Evolutionary conservation across 495 filamentous ascomycete species (phyloP).

Genomic region (Trichoderma erinaceum): DNA sequence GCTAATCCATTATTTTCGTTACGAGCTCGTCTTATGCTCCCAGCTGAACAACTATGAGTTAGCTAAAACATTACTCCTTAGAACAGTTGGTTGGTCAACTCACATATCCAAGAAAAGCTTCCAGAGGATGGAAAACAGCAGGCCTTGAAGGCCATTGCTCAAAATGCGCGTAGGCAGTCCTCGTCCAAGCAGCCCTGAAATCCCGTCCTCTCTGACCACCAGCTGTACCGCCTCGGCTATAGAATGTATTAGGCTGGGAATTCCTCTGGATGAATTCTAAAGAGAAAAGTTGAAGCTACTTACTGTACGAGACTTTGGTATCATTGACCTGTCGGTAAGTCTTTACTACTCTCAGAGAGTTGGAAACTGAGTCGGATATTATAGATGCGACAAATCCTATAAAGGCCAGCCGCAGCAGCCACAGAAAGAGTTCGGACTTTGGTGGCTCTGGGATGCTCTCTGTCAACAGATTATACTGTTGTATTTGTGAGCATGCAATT

Average conservation of each 20-base stretch:
- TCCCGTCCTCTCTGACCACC: slow-evolving; percentile 27
- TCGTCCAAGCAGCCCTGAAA: slow-evolving; percentile 27
- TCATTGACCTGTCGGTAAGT: slow-evolving; percentile 33
- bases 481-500: background rate
- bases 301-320: slow-evolving; percentile 28
- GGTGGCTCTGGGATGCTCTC: slow-evolving; percentile 24
- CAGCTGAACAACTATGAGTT: slow-evolving; percentile 14
- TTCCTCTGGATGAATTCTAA: background rate
- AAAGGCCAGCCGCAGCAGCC: slow-evolving; percentile 29
- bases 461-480: slow-evolving; percentile 26
- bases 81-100: slow-evolving; percentile 16
- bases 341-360: slow-evolving; percentile 30
- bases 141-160: slow-evolving; percentile 32
- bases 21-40: slow-evolving; percentile 22
- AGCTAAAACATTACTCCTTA: background rate
- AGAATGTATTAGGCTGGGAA: slow-evolving; percentile 5
- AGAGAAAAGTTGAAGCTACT: slow-evolving; percentile 16
- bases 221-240: slow-evolving; percentile 27
- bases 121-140: slow-evolving; percentile 32
- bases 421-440: slow-evolving; percentile 22
- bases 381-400: slow-evolving; percentile 30
- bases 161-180: slow-evolving; percentile 31
- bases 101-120: slow-evolving; percentile 32
- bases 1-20: background rate
- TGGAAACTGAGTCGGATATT: slow-evolving; percentile 30